A percentile compares a stretch with the other conserved stretches of the same genome.
Conservation (phyloP, 2,329 filamentous ascomycete species). For the Colletotrichum truncatum region DNA sequence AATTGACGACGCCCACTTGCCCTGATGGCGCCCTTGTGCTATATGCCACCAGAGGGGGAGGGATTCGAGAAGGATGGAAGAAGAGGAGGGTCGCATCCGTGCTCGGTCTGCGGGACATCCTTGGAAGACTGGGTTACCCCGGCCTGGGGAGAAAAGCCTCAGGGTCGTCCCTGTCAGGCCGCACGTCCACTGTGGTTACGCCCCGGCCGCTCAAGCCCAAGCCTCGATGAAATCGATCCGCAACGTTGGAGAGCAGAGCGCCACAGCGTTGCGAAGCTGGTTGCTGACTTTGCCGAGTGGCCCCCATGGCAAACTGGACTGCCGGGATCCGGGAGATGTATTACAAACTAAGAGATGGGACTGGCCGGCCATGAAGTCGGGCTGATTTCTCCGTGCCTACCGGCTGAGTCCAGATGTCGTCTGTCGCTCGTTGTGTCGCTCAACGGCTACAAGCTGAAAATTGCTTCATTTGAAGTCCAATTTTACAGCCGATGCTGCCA, state of each 20-base stretch:
- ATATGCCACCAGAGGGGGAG: constrained; percentile 7
- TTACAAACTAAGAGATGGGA: neutral
- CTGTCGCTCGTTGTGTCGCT: neutral
- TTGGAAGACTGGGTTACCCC: constrained; percentile 17
- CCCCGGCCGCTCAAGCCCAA: constrained; percentile 8
- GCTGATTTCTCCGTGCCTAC: neutral
- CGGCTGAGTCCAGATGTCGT: neutral
- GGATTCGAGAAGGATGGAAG: constrained; percentile 29
- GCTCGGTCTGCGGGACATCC: constrained; percentile 26
- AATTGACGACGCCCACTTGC: constrained; percentile 23
- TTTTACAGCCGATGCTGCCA: constrained; percentile 14
- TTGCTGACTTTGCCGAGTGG: constrained; percentile 1
- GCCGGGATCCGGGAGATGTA: constrained; percentile 10
- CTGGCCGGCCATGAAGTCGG: neutral
- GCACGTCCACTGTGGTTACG: constrained; percentile 19
- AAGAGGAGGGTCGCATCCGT: constrained; percentile 31
- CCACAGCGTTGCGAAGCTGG: constrained; percentile 5
- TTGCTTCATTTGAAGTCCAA: constrained; percentile 30
- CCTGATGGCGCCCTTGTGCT: constrained; percentile 3
- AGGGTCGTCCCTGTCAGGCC: constrained; percentile 20
- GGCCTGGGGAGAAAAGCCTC: constrained; percentile 16
- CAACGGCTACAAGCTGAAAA: constrained; percentile 1
- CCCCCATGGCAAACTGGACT: neutral
- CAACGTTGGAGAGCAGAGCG: neutral
- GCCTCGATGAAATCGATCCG: constrained; percentile 25